Evolutionary conservation across 2,329 filamentous ascomycete genomes (phyloP).

Genomic region (Pezicula neosporulosa): DNA sequence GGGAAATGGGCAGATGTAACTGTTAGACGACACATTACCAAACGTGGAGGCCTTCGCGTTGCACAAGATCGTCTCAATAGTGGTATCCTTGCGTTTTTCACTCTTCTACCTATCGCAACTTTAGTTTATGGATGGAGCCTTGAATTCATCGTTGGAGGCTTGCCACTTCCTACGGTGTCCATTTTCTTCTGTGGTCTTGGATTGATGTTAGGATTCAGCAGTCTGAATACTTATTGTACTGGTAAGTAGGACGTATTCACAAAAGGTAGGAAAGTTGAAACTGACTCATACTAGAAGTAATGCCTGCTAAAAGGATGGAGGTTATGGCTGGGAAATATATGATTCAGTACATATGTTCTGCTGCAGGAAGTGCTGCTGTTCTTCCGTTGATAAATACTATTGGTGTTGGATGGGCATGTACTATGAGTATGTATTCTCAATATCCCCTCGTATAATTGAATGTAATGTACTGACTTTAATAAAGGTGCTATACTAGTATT

Average conservation of each 20-base stretch:
- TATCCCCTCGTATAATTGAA: too few species aligned
- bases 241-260: slow-evolving; percentile 20
- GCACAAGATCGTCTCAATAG: slow-evolving; percentile 31
- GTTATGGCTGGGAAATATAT: slow-evolving; percentile 29
- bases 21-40: slow-evolving; percentile 36
- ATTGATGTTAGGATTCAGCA: slow-evolving; percentile 34
- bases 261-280: neutral
- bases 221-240: slow-evolving; percentile 36
- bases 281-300: slow-evolving; percentile 16
- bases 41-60: slow-evolving; percentile 27
- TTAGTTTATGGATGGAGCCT: slow-evolving; percentile 35
- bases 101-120: slow-evolving; percentile 28
- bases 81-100: slow-evolving; percentile 26
- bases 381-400: slow-evolving; percentile 27
- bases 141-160: slow-evolving; percentile 27
- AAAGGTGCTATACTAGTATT: too few species aligned
- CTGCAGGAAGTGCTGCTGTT: slow-evolving; percentile 20
- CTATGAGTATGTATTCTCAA: neutral
- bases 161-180: slow-evolving; percentile 31
- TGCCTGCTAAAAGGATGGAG: slow-evolving; percentile 20
- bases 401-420: slow-evolving; percentile 13
- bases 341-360: slow-evolving; percentile 27
- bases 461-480: too few species aligned
- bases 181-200: slow-evolving; percentile 31
- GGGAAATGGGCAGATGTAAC: slow-evolving; percentile 43